Evolutionary conservation across 2,329 filamentous ascomycete genomes (phyloP), one percentile per base, ranked within the genome.

Genomic region (Aspergillus udagawae): DNA sequence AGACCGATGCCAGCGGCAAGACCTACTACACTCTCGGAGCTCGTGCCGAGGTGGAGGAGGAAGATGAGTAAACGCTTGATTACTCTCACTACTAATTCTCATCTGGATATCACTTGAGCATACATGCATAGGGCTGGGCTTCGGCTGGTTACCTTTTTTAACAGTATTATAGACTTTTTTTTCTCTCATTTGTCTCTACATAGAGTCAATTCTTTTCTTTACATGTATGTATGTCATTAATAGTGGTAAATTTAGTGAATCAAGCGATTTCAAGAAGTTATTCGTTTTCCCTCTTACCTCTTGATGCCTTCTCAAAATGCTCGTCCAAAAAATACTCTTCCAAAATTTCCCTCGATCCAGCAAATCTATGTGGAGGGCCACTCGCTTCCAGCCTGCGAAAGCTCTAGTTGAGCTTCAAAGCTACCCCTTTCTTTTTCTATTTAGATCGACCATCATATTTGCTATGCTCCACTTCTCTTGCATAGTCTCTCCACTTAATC

Each of bases 1-100:
- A 81, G 73, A 70, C 66, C 35, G 77, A 80, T 65, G 67, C 73
- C 38, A 72, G 75, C 63, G 77, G 78, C 66, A 76, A 75, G 63
- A 71, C 73, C 59, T 75, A 75, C 58, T 79, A 74, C 73, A 72
- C 72, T 53, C 65, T 79, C 55, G 75, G 73, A 56, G 69, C 72
- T 58, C 75, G 74, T 58, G 66, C 71, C 56, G 75, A 75, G 61
- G 73, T 73, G 28, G 72, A 76, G 51, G 77, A 79, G 63, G 76
- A 79, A 54, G 74, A 76, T 58, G 75, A 79, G 65, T 79, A 74
- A 68, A 70, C 58, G 58, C 52, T 58, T 66, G 51, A 58, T 56
- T 60, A 55, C 63, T 52, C 64, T 66, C 63, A 58, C 58, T 57
- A 61, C 60, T 63, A 61, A 63, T 62, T 62, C 60, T 64, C 41